Evolutionary conservation across 306 rosid genomes (phyloP).

Genomic region (Lathyrus aphaca): DNA sequence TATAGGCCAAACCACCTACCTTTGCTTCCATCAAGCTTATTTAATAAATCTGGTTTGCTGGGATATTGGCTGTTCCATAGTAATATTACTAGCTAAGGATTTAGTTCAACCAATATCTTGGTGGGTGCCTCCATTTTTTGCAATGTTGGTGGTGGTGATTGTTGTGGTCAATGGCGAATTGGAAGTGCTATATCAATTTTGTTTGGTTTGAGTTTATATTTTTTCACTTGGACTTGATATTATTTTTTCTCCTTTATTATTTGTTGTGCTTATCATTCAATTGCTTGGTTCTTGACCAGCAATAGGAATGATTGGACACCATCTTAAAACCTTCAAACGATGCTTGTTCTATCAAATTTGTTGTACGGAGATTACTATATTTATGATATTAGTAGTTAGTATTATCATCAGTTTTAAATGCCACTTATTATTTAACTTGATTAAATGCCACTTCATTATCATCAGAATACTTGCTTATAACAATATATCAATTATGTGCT

Average conservation of each 20-base stretch:
- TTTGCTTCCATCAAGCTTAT: slow-evolving; percentile 13
- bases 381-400: slow-evolving; percentile 16
- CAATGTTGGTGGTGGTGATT: slow-evolving; percentile 9
- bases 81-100: slow-evolving; percentile 12
- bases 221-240: slow-evolving; percentile 21
- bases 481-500: too few relatives aligned
- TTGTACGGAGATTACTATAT: slow-evolving; percentile 38
- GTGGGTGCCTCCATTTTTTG: slow-evolving; percentile 33
- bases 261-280: slow-evolving; percentile 18
- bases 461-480: too few relatives aligned
- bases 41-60: slow-evolving; percentile 20
- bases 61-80: neutral
- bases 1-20: slow-evolving; percentile 6
- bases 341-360: slow-evolving; percentile 26
- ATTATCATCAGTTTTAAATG: neutral
- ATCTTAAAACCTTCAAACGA: slow-evolving; percentile 20
- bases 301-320: slow-evolving; percentile 32
- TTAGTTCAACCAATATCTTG: neutral
- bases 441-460: too few relatives aligned
- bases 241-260: slow-evolving; percentile 30
- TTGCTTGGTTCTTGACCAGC: slow-evolving; percentile 47
- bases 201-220: slow-evolving; percentile 38
- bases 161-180: slow-evolving; percentile 30
- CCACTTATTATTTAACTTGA: too few relatives aligned
- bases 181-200: slow-evolving; percentile 43